Conservation (phyloP, 2,329 filamentous ascomycete genomes). For the Mycosphaerella arachidis region DNA sequence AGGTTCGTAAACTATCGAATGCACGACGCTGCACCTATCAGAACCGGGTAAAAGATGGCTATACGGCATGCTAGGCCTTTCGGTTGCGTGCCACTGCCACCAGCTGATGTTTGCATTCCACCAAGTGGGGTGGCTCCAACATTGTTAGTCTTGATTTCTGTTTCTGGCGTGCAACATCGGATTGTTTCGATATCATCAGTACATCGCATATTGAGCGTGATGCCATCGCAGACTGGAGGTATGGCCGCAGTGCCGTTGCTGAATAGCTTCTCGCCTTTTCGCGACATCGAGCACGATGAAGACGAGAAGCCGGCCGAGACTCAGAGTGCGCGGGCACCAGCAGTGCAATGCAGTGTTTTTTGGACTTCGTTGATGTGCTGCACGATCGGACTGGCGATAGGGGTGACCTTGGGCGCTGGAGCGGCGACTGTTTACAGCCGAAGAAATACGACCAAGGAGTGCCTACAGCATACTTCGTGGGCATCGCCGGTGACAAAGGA, state of each 20-base stretch:
- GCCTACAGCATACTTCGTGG: slow-evolving; percentile 6
- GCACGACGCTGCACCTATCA: background rate
- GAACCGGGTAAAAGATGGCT: background rate
- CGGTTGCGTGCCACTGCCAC: background rate
- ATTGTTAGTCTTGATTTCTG: background rate
- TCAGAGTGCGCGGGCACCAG: background rate
- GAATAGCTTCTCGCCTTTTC: background rate
- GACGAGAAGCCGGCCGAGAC: slow-evolving; percentile 7
- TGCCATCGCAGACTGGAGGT: background rate
- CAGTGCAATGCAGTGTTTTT: slow-evolving; percentile 13
- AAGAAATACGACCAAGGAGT: background rate
- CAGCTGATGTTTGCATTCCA: background rate
- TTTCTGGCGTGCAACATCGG: background rate
- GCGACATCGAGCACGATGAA: slow-evolving; percentile 14
- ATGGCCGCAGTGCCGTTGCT: slow-evolving; percentile 6
- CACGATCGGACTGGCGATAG: slow-evolving; percentile 15
- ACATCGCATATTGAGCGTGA: background rate
- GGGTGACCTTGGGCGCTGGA: slow-evolving; percentile 14
- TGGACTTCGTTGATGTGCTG: slow-evolving; percentile 12
- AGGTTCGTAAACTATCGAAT: background rate
- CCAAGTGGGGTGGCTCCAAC: background rate
- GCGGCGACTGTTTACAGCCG: slow-evolving; percentile 11
- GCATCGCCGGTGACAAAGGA: slow-evolving; percentile 19
- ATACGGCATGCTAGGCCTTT: background rate
- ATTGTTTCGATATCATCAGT: background rate